Conservation (phyloP, 2,329 filamentous ascomycete genomes). For the Botrytis elliptica region DNA sequence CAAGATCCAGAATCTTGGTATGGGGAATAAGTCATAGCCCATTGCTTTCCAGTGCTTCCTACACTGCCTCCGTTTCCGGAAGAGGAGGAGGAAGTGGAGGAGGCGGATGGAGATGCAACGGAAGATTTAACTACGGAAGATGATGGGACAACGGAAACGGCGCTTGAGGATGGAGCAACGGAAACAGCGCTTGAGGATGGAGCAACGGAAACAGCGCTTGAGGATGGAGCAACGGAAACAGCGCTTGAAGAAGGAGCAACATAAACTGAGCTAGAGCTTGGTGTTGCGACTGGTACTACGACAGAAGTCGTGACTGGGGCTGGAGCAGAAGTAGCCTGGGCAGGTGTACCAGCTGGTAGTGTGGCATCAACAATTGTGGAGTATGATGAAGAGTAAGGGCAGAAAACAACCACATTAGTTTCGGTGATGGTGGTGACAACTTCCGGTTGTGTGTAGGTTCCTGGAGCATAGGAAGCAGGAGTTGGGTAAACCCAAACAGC, state of each 20-base stretch:
- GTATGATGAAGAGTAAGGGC: constrained; percentile 58
- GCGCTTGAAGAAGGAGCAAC: not conserved
- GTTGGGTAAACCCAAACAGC: constrained; percentile 63
- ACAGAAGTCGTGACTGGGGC: constrained; percentile 22
- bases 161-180: too few relatives aligned
- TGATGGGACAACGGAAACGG: not conserved
- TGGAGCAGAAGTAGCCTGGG: constrained; percentile 35
- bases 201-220: not conserved
- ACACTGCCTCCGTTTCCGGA: constrained; percentile 28
- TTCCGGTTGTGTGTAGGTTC: constrained; percentile 70
- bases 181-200: not conserved
- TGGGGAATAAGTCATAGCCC: constrained; percentile 79
- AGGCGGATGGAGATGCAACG: constrained; percentile 47
- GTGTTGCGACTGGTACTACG: constrained; percentile 23
- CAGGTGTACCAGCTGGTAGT: not conserved
- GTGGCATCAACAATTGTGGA: not conserved
- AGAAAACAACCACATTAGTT: constrained; percentile 67
- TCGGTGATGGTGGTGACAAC: constrained; percentile 66
- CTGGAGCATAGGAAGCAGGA: constrained; percentile 62
- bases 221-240: not conserved
- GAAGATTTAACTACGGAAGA: constrained; percentile 40
- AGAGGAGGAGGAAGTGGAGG: constrained; percentile 46
- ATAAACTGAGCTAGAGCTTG: constrained; percentile 32
- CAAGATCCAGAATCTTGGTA: constrained; percentile 61
- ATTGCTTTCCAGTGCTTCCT: constrained; percentile 44